These are phyloP conservation scores for Clonostachys rosea DNA, from an alignment of 2,329 filamentous ascomycete genomes.

Conservation along the genomic window DNA sequence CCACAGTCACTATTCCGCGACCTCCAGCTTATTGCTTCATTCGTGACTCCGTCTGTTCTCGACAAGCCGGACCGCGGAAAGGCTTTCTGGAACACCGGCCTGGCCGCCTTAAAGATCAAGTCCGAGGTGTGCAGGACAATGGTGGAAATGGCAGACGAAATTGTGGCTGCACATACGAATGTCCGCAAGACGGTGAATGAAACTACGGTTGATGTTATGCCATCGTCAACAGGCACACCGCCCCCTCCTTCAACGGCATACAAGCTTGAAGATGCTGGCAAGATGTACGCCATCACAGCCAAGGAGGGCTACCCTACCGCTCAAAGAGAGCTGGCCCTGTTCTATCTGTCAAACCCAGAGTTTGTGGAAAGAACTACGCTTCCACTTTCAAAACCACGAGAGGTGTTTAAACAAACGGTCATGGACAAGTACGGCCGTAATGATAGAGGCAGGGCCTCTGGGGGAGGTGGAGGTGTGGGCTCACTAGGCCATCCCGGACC, in stretches of 20 bases:
- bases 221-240: constrained; percentile 28
- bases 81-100: constrained; percentile 84
- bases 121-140: constrained; percentile 79
- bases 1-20: constrained; percentile 79
- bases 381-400: constrained; percentile 76
- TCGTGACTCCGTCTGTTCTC: constrained; percentile 55
- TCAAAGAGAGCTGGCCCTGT: constrained; percentile 86
- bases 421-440: constrained; percentile 62
- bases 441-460: constrained; percentile 16
- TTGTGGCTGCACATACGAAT: constrained; percentile 58
- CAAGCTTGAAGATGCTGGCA: constrained; percentile 74
- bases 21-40: constrained; percentile 68
- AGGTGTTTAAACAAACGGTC: constrained; percentile 86
- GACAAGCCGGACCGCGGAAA: constrained; percentile 64
- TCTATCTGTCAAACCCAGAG: constrained; percentile 90
- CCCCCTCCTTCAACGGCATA: constrained; percentile 54
- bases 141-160: constrained; percentile 58
- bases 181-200: constrained; percentile 44
- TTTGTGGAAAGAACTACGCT: constrained; percentile 75
- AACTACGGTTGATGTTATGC: constrained; percentile 14
- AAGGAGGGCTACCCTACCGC: constrained; percentile 81
- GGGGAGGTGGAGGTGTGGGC: constrained; percentile 9
- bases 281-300: constrained; percentile 89
- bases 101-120: constrained; percentile 85
- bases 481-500: constrained; percentile 14